Conservation (phyloP, 495 filamentous ascomycete species). For the Trichocladium antarcticum region DNA sequence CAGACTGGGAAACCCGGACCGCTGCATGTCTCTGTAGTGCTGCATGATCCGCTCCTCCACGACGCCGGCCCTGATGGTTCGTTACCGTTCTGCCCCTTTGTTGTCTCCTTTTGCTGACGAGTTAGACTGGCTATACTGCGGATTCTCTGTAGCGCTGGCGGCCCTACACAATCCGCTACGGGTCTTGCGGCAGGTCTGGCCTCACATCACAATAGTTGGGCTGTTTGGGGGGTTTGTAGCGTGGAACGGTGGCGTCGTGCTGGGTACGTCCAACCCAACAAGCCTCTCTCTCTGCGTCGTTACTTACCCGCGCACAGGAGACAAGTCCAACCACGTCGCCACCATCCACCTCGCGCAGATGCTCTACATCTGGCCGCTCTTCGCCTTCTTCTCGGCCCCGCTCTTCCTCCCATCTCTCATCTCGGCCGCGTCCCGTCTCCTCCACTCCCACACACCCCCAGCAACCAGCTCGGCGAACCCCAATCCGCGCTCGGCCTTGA, state of each 20-base stretch:
- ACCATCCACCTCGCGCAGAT: constrained; percentile 84
- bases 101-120: background rate
- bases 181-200: constrained; percentile 45
- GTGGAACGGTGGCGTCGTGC: constrained; percentile 85
- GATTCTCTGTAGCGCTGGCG: constrained; percentile 49
- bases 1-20: constrained; percentile 28
- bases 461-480: too few species aligned
- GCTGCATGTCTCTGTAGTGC: constrained; percentile 8
- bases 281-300: background rate
- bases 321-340: constrained; percentile 87
- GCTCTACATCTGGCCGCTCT: constrained; percentile 87
- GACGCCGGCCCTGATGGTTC: constrained; percentile 48
- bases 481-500: background rate
- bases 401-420: constrained; percentile 46
- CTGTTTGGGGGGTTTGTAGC: constrained; percentile 64
- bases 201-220: constrained; percentile 56
- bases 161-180: constrained; percentile 41
- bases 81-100: background rate
- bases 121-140: constrained; percentile 37
- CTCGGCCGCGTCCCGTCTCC: background rate
- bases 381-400: constrained; percentile 79
- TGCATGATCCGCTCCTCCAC: constrained; percentile 52
- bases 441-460: constrained; percentile 1
- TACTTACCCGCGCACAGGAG: constrained; percentile 41
- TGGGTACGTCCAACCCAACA: constrained; percentile 45